A percentile compares a stretch with the other conserved stretches of the same genome.
phyloP scores from a whole-genome alignment of 176 grass and related monocot genomes.

The Eragrostis curvula region DNA sequence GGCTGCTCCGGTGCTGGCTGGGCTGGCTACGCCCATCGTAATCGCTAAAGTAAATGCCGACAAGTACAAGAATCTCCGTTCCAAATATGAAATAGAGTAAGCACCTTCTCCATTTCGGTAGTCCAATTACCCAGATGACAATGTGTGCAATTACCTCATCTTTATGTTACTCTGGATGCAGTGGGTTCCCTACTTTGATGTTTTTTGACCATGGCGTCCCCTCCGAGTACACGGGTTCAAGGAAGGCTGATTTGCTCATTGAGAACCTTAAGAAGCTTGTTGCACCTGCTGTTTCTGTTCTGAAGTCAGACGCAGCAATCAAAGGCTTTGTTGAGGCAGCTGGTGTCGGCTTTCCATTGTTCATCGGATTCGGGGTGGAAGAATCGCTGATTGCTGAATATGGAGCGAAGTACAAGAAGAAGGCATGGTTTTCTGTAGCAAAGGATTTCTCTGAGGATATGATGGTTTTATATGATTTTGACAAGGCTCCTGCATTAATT shows the following conservation, averaged over 20 bases:
- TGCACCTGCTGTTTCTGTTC: slow-evolving; percentile 69
- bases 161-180: slow-evolving; percentile 48
- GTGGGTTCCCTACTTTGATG: slow-evolving; percentile 90
- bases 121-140: background rate
- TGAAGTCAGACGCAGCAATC: slow-evolving; percentile 62
- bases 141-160: background rate
- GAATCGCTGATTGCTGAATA: slow-evolving; percentile 57
- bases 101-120: slow-evolving; percentile 24
- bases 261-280: slow-evolving; percentile 80
- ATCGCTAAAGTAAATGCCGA: slow-evolving; percentile 86
- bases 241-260: slow-evolving; percentile 76
- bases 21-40: slow-evolving; percentile 60
- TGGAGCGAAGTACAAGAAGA: slow-evolving; percentile 83
- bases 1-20: slow-evolving; percentile 69
- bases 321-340: slow-evolving; percentile 67
- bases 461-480: slow-evolving; percentile 83
- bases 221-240: slow-evolving; percentile 76
- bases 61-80: slow-evolving; percentile 76
- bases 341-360: slow-evolving; percentile 66
- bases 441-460: slow-evolving; percentile 85
- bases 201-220: slow-evolving; percentile 82
- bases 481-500: slow-evolving; percentile 84
- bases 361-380: slow-evolving; percentile 82
- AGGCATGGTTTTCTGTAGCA: slow-evolving; percentile 78
- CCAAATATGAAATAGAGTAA: slow-evolving; percentile 90